Conservation (phyloP, 345 rosid genomes). For the Firmiana major region DNA sequence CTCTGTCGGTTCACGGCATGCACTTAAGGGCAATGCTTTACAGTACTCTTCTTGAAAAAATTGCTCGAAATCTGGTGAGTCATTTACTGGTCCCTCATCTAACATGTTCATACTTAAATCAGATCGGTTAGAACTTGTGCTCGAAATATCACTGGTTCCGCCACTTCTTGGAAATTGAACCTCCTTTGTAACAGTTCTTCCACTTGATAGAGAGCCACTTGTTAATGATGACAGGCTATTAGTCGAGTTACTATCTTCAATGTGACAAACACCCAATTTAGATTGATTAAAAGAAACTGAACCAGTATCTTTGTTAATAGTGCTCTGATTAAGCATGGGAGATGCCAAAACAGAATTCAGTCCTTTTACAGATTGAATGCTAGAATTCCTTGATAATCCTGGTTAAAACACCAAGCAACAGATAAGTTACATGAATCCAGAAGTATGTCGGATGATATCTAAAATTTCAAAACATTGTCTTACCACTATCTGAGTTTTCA, state of each 20-base stretch:
- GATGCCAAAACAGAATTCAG: conserved; percentile 38
- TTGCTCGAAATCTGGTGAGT: conserved; percentile 59
- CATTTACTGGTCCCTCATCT: conserved; percentile 48
- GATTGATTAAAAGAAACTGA: conserved; percentile 42
- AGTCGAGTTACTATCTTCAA: conserved; percentile 40
- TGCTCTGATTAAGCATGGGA: conserved; percentile 30
- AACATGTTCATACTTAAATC: conserved; percentile 53
- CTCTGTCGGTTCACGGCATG: conserved; percentile 35
- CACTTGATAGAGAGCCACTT: conserved; percentile 47
- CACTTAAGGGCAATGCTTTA: conserved; percentile 28
- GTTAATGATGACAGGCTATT: conserved; percentile 37
- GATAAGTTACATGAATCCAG: conserved; percentile 11
- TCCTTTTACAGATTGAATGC: conserved; percentile 29
- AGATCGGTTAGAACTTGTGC: conserved; percentile 61
- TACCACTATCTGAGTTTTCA: conserved; percentile 42
- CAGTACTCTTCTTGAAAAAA: conserved; percentile 70
- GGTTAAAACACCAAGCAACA: conserved; percentile 18
- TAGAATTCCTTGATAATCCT: conserved; percentile 49
- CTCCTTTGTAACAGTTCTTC: conserved; percentile 43
- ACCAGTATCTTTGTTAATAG: conserved; percentile 29
- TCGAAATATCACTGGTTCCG: conserved; percentile 56
- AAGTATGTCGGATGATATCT: neutral
- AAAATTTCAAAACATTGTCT: neutral
- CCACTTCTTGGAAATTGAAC: conserved; percentile 37
- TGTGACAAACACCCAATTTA: conserved; percentile 33